Percentiles rank a stretch among this genome's conserved stretches.
Conservation (phyloP, 495 filamentous ascomycete species). For the Penicillium maclennaniae region DNA sequence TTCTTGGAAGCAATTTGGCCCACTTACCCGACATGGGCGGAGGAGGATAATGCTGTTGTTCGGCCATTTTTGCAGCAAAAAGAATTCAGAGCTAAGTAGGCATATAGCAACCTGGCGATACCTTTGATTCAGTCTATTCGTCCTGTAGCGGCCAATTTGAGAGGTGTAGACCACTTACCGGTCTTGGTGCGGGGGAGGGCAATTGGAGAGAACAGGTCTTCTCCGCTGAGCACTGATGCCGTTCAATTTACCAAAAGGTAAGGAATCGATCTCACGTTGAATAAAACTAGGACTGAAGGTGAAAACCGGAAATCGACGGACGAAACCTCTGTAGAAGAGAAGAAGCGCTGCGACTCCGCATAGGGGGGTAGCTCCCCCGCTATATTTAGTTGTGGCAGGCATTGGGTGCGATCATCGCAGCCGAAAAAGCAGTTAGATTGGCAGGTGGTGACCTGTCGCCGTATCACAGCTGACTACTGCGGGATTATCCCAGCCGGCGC, state of each 20-base stretch:
- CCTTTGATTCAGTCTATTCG: no score
- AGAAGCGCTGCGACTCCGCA: slow-evolving; percentile 8
- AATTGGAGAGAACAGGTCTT: no score
- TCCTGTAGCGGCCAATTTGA: no score
- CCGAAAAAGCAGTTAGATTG: slow-evolving; percentile 4
- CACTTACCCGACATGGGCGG: slow-evolving; percentile 23
- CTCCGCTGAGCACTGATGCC: no score
- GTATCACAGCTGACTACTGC: slow-evolving; percentile 25
- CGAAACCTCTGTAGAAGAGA: not conserved
- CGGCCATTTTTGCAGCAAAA: not conserved
- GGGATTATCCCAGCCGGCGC: slow-evolving; percentile 22
- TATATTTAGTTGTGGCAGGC: slow-evolving; percentile 15
- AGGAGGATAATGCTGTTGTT: slow-evolving; percentile 13
- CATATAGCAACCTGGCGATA: no score
- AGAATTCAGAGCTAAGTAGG: no score
- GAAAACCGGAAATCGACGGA: not conserved
- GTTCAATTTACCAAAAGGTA: no score
- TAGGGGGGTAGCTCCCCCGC: slow-evolving; percentile 1
- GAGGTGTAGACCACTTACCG: not conserved
- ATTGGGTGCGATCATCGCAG: not conserved
- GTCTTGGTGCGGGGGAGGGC: slow-evolving; percentile 3
- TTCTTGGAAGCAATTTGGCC: not conserved
- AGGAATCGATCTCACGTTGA: no score
- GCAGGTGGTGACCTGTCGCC: slow-evolving; percentile 4
- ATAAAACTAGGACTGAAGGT: not conserved